A percentile compares a stretch with the other conserved stretches of the same genome.
Conservation (phyloP, 164 flowering plant species). For the Nymphaea colorata region DNA sequence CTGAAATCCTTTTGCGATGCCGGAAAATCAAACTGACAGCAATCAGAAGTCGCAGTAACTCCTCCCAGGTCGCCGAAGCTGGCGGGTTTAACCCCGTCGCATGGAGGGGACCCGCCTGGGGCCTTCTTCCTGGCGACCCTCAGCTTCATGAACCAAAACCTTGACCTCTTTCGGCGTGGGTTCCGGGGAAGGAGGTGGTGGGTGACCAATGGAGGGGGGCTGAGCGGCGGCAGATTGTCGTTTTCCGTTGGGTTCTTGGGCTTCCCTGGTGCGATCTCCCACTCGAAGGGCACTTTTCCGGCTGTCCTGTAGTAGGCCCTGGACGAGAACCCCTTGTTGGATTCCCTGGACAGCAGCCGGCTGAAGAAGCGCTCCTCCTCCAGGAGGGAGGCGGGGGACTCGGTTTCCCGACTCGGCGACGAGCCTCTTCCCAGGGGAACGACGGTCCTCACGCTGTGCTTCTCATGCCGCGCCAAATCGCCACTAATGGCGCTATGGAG, state of each 20-base stretch:
- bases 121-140: not conserved
- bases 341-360: conserved; percentile 7
- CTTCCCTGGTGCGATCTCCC: conserved; percentile 9
- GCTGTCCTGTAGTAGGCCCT: conserved; percentile 1
- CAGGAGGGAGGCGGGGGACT: not conserved
- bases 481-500: not conserved
- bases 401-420: not conserved
- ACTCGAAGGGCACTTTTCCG: conserved; percentile 6
- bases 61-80: not conserved
- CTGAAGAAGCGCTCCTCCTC: conserved; percentile 6
- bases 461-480: not conserved
- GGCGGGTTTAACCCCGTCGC: not conserved
- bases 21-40: not conserved
- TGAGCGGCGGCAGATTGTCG: conserved; percentile 3
- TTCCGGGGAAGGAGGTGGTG: not conserved
- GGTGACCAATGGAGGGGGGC: conserved; percentile 6
- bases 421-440: not conserved
- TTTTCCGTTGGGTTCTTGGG: conserved; percentile 3
- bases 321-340: conserved; percentile 6
- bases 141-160: not conserved
- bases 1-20: not conserved
- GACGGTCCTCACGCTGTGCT: not conserved
- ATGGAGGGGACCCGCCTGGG: not conserved
- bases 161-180: not conserved
- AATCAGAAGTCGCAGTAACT: not conserved